These are phyloP conservation scores for Tolypocladium pustulatum DNA, from an alignment of 2,329 filamentous ascomycete genomes.

Conservation along the genomic window DNA sequence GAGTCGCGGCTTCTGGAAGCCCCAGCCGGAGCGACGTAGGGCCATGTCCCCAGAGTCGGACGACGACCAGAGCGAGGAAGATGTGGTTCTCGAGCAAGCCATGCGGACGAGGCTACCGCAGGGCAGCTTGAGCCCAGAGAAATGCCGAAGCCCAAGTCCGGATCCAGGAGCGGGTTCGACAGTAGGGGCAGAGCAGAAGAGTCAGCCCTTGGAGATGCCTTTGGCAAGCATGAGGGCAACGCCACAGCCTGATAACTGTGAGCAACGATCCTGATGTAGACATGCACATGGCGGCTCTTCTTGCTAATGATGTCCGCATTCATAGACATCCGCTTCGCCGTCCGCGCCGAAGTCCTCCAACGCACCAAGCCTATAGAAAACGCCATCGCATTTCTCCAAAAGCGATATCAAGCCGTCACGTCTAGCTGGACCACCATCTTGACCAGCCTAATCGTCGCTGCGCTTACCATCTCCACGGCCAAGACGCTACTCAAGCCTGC, in stretches of 20 bases:
- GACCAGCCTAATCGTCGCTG: conserved; percentile 45
- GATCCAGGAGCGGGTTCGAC: conserved; percentile 27
- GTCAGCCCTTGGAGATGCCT: conserved; percentile 10
- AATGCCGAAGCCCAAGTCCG: conserved; percentile 35
- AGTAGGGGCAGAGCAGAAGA: conserved; percentile 22
- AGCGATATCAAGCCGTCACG: conserved; percentile 49
- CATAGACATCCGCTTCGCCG: conserved; percentile 76
- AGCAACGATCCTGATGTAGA: conserved; percentile 10
- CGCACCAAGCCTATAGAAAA: conserved; percentile 75
- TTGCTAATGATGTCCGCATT: background rate
- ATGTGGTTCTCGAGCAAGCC: conserved; percentile 37
- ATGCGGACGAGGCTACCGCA: conserved; percentile 43
- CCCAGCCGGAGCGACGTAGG: conserved; percentile 3
- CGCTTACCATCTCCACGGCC: conserved; percentile 56
- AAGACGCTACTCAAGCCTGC: conserved; percentile 61
- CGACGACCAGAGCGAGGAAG: conserved; percentile 15
- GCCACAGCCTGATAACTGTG: conserved; percentile 37
- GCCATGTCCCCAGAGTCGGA: conserved; percentile 16
- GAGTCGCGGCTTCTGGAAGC: conserved; percentile 48
- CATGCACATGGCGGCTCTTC: background rate
- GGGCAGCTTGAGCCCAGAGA: conserved; percentile 46
- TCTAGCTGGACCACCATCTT: conserved; percentile 60
- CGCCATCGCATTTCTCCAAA: conserved; percentile 52
- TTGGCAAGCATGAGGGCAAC: conserved; percentile 11
- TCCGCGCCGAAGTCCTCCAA: conserved; percentile 81